phyloP scores from a whole-genome alignment of 371 early-diverging fungal species.

The Mortierella sp. region DNA sequence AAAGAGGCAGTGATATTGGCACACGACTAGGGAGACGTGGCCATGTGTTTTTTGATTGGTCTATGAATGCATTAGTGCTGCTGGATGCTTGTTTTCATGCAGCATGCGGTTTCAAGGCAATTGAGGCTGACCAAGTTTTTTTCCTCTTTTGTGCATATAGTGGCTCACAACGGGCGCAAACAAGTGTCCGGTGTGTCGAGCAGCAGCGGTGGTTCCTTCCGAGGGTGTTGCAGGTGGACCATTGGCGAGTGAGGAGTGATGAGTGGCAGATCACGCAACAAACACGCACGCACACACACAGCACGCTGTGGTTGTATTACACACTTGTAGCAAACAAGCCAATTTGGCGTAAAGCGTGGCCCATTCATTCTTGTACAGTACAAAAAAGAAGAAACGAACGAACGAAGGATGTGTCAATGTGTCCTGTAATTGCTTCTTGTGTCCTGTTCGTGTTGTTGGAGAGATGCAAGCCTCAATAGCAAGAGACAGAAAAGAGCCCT shows the following conservation, averaged over 20 bases:
- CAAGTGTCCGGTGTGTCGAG: constrained; percentile 63
- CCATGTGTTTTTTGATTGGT: not conserved
- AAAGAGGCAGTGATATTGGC: not conserved
- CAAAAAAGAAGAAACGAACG: not conserved
- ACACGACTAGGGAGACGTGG: no score
- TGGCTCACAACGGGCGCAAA: constrained; percentile 64
- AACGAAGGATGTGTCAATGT: not conserved
- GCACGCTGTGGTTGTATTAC: not conserved
- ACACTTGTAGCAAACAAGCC: not conserved
- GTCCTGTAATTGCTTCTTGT: no score
- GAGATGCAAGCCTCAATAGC: no score
- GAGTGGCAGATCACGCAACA: not conserved
- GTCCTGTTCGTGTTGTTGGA: no score
- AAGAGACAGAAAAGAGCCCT: no score
- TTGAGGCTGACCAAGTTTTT: not conserved
- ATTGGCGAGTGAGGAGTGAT: constrained; percentile 17
- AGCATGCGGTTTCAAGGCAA: not conserved
- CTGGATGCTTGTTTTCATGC: not conserved
- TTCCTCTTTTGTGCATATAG: constrained; percentile 15
- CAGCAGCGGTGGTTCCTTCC: constrained; percentile 40
- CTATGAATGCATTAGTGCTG: not conserved
- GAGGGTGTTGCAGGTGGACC: constrained; percentile 21
- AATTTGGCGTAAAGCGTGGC: not conserved
- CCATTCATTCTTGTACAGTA: not conserved
- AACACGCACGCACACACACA: no score